These are phyloP conservation scores for Mortierella hygrophila DNA, from an alignment of 192 early-diverging fungal genomes.

Conservation along the genomic window DNA sequence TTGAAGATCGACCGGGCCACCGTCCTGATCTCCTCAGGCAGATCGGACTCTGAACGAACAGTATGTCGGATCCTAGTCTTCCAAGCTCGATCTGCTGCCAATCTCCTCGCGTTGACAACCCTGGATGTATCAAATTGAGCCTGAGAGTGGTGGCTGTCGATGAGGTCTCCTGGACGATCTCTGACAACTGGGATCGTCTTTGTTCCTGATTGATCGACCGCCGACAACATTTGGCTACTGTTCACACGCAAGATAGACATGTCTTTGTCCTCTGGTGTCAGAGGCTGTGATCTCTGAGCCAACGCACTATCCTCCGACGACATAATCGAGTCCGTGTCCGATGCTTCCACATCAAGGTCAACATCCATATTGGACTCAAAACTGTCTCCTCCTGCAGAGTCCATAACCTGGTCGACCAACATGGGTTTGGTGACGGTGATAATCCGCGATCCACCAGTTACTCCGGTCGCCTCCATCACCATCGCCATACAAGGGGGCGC, in stretches of 20 bases:
- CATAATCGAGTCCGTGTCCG: slow-evolving; percentile 38
- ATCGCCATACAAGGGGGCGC: slow-evolving; percentile 53
- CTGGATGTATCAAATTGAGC: background rate
- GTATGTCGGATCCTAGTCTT: slow-evolving; percentile 39
- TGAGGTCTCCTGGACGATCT: background rate
- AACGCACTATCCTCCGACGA: slow-evolving; percentile 35
- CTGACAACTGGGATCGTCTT: slow-evolving; percentile 11
- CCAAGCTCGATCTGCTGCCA: slow-evolving; percentile 40
- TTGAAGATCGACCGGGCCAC: slow-evolving; percentile 53
- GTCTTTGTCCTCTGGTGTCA: slow-evolving; percentile 22
- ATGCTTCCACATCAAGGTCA: slow-evolving; percentile 29
- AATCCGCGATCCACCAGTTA: slow-evolving; percentile 29
- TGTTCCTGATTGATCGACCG: slow-evolving; percentile 29
- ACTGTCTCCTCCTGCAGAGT: slow-evolving; percentile 22
- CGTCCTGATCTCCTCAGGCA: slow-evolving; percentile 51
- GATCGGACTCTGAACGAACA: slow-evolving; percentile 40
- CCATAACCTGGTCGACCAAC: slow-evolving; percentile 51
- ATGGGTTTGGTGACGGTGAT: slow-evolving; percentile 52
- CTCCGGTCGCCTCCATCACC: slow-evolving; percentile 32
- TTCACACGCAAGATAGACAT: slow-evolving; percentile 39
- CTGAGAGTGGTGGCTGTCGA: background rate
- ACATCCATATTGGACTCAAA: slow-evolving; percentile 13
- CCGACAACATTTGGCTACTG: slow-evolving; percentile 46
- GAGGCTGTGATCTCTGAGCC: background rate
- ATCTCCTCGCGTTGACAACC: slow-evolving; percentile 3